A percentile compares a stretch with the other conserved stretches of the same genome.
These are phyloP conservation scores for Bjerkandera adusta DNA, from an alignment of 1,284 basidiomycete genomes.

Conservation along the genomic window DNA sequence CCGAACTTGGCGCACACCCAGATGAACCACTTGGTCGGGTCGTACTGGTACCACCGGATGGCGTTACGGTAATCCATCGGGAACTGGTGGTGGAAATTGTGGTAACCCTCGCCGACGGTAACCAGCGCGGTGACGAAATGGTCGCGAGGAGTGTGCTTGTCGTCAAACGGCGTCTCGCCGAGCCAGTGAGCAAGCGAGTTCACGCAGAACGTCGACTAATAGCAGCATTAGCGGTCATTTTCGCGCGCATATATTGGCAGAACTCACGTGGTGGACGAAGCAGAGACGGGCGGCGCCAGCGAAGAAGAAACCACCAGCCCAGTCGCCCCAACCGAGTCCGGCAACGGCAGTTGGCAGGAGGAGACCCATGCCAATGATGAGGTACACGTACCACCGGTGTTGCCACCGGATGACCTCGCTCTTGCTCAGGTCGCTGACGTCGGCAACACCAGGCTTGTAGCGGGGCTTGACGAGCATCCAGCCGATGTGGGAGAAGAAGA, in stretches of 20 bases:
- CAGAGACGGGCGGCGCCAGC: constrained; percentile 80
- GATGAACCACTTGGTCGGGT: too few species aligned
- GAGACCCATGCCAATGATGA: constrained; percentile 76
- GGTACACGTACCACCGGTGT: constrained; percentile 74
- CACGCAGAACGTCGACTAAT: constrained; percentile 91
- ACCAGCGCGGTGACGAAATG: neutral
- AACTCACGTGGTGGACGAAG: constrained; percentile 84
- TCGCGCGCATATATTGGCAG: neutral
- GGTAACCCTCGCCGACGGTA: neutral
- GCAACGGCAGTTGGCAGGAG: constrained; percentile 76
- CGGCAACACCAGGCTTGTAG: constrained; percentile 84
- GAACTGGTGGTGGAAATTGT: constrained; percentile 51
- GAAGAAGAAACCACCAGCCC: constrained; percentile 81
- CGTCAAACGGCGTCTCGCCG: constrained; percentile 89
- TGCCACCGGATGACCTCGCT: constrained; percentile 85
- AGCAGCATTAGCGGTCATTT: neutral
- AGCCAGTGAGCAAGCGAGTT: constrained; percentile 96
- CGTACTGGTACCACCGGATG: constrained; percentile 89
- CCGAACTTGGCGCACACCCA: constrained; percentile 61
- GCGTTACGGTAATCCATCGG: constrained; percentile 94
- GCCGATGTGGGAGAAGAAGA: constrained; percentile 80
- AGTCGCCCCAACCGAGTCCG: constrained; percentile 80
- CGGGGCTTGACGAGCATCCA: constrained; percentile 95
- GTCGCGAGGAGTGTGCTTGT: constrained; percentile 85
- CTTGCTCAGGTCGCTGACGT: constrained; percentile 81